phyloP scores from a whole-genome alignment of 2,329 filamentous ascomycete species.

The Fusarium clavum region DNA sequence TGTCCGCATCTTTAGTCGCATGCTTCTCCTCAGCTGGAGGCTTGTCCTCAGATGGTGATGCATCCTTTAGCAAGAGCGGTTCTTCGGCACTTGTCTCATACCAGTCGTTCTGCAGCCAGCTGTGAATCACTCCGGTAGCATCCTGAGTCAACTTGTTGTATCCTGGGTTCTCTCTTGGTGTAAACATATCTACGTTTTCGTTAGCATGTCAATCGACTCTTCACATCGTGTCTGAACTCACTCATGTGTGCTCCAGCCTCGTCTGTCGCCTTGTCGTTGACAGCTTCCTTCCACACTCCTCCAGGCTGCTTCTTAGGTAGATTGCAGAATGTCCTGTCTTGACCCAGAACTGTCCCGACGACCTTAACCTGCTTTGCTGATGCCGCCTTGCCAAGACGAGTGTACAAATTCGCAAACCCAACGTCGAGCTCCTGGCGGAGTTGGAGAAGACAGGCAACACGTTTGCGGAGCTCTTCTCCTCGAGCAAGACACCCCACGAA shows the following conservation, averaged over 20 bases:
- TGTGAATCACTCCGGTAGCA: constrained; percentile 72
- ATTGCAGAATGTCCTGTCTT: constrained; percentile 88
- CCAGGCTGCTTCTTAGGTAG: constrained; percentile 70
- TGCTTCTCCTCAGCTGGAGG: neutral
- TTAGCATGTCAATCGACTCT: constrained; percentile 8
- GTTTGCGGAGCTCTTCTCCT: constrained; percentile 81
- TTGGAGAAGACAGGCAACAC: constrained; percentile 75
- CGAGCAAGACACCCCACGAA: constrained; percentile 91
- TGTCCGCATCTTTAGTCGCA: neutral
- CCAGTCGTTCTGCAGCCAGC: constrained; percentile 75
- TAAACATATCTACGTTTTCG: constrained; percentile 73
- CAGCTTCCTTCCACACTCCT: constrained; percentile 73
- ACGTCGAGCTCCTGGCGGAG: constrained; percentile 74
- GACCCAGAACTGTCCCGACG: constrained; percentile 70
- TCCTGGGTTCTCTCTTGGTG: constrained; percentile 75
- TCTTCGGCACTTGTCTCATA: constrained; percentile 66
- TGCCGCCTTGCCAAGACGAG: constrained; percentile 78
- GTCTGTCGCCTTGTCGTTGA: constrained; percentile 83
- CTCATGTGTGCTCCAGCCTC: constrained; percentile 85
- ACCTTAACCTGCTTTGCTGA: constrained; percentile 63
- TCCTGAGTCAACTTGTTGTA: constrained; percentile 75
- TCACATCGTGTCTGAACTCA: constrained; percentile 52
- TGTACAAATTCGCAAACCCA: constrained; percentile 89
- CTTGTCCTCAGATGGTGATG: constrained; percentile 9
- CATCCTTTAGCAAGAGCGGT: constrained; percentile 42